These are phyloP conservation scores for Pythium apleroticum DNA, from an alignment of 352 stramenopile species.

Conservation along the genomic window DNA sequence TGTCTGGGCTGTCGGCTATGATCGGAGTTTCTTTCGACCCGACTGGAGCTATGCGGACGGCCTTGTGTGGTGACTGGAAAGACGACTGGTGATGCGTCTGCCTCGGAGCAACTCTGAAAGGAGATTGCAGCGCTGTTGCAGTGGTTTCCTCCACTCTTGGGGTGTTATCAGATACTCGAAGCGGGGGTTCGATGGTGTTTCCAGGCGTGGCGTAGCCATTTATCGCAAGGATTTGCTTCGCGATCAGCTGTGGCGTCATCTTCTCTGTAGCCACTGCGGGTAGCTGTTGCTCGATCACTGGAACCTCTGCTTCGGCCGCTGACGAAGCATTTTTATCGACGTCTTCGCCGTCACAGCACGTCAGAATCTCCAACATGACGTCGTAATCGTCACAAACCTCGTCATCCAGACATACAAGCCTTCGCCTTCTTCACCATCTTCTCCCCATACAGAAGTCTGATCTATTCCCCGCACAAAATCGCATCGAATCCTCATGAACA, in stretches of 20 bases:
- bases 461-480: constrained; percentile 37
- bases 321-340: constrained; percentile 36
- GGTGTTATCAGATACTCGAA: neutral
- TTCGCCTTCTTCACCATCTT: constrained; percentile 74
- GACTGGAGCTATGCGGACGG: neutral
- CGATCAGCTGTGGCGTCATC: constrained; percentile 65
- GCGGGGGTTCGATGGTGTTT: neutral
- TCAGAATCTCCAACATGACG: neutral
- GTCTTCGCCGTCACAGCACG: constrained; percentile 30
- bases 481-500: neutral
- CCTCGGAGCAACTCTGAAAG: neutral
- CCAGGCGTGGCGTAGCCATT: constrained; percentile 46
- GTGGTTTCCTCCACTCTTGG: neutral
- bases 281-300: neutral
- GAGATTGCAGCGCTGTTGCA: neutral
- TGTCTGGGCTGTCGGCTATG: constrained; percentile 32
- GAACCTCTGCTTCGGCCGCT: neutral
- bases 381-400: neutral
- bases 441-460: constrained; percentile 58
- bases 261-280: constrained; percentile 6
- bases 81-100: neutral
- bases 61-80: neutral
- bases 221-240: constrained; percentile 56
- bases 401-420: constrained; percentile 39
- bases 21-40: constrained; percentile 11